phyloP scores from a whole-genome alignment of 2,329 filamentous ascomycete genomes.

The Alternaria sp. region DNA sequence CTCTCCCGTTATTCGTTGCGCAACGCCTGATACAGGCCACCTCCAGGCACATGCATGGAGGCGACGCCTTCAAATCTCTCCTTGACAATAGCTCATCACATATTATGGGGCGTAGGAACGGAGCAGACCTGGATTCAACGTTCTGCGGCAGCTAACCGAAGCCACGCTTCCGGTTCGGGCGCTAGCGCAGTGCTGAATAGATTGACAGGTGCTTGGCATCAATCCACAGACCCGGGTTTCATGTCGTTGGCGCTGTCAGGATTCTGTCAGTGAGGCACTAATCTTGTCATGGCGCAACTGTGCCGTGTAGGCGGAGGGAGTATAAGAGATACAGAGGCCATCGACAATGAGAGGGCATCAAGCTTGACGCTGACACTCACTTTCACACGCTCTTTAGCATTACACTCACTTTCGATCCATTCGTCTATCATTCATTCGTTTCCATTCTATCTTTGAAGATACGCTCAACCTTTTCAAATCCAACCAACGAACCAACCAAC shows the following conservation, averaged over 20 bases:
- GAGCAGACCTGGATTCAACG: constrained; percentile 22
- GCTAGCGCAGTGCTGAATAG: constrained; percentile 32
- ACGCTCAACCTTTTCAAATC: constrained; percentile 16
- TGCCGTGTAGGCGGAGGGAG: constrained; percentile 23
- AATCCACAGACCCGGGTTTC: constrained; percentile 22
- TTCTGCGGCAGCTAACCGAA: constrained; percentile 29
- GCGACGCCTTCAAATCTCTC: constrained; percentile 27
- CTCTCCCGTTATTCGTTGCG: constrained; percentile 24
- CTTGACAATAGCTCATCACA: constrained; percentile 21
- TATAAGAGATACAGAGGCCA: constrained; percentile 31
- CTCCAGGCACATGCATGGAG: constrained; percentile 28
- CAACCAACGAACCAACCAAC: constrained; percentile 19
- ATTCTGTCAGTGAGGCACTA: constrained; percentile 19
- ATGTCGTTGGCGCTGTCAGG: constrained; percentile 9
- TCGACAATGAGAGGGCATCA: constrained; percentile 23
- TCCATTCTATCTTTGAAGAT: constrained; percentile 28
- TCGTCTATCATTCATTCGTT: constrained; percentile 32
- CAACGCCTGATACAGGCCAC: constrained; percentile 12
- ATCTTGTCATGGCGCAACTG: constrained; percentile 16
- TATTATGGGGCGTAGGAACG: constrained; percentile 30
- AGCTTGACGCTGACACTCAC: constrained; percentile 45
- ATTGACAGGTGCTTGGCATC: constrained; percentile 35
- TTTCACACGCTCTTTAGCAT: constrained; percentile 41
- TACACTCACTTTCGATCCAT: constrained; percentile 37
- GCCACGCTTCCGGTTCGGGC: constrained; percentile 15